Percentiles rank a stretch among this genome's conserved stretches.
Conservation (phyloP, 2,329 filamentous ascomycete species). For the Pestalotiopsis sp. region DNA sequence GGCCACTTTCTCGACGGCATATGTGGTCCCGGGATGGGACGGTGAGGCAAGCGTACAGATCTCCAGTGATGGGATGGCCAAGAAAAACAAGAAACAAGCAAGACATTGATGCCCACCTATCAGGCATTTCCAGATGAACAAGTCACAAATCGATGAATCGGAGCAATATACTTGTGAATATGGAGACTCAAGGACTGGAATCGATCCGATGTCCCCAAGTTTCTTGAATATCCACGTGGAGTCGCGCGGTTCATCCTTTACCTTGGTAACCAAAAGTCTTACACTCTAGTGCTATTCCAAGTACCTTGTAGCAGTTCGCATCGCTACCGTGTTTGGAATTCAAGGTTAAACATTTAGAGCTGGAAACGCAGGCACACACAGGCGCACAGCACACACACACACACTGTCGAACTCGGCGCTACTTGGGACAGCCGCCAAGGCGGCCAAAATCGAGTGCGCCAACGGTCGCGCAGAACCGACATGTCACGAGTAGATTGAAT, state of each 20-base stretch:
- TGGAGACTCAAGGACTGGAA: not conserved
- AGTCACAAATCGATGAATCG: not conserved
- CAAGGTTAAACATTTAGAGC: too few species aligned
- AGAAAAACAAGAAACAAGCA: not conserved
- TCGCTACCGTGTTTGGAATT: not conserved
- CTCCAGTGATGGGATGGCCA: not conserved
- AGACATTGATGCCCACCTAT: not conserved
- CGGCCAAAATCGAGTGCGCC: slow-evolving; percentile 4
- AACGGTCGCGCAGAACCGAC: slow-evolving; percentile 2
- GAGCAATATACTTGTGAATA: not conserved
- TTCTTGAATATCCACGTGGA: not conserved
- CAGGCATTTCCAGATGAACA: not conserved
- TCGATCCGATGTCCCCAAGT: not conserved
- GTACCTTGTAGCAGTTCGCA: not conserved
- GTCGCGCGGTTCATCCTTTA: not conserved
- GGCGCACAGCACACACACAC: too few species aligned
- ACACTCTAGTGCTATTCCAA: not conserved
- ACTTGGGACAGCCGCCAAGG: not conserved
- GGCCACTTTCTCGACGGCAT: not conserved
- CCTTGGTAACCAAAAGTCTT: not conserved
- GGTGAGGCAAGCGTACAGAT: not conserved
- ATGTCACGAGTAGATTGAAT: not conserved
- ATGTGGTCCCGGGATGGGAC: not conserved
- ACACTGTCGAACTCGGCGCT: not conserved
- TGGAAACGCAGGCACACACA: not conserved